These are phyloP conservation scores for Alternaria conjuncta DNA, from an alignment of 2,329 filamentous ascomycete genomes.

Conservation along the genomic window DNA sequence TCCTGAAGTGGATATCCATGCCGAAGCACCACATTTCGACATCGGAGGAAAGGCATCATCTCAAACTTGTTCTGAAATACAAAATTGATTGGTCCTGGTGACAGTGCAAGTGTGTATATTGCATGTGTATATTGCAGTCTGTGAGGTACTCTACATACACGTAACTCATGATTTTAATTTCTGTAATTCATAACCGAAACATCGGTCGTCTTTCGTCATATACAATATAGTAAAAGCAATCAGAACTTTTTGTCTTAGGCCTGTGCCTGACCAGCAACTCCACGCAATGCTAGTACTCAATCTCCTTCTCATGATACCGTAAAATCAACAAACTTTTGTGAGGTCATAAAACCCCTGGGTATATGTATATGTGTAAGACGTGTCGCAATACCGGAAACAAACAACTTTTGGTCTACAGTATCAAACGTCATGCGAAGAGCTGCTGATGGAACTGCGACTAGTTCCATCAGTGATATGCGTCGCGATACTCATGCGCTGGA, in stretches of 20 bases:
- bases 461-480: slow-evolving; percentile 47
- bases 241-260: not conserved
- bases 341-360: slow-evolving; percentile 8
- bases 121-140: not conserved
- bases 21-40: slow-evolving; percentile 1
- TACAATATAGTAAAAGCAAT: not conserved
- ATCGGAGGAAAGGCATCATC: not conserved
- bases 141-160: not conserved
- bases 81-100: not conserved
- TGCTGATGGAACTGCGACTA: slow-evolving; percentile 46
- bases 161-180: not conserved
- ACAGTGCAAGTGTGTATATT: not conserved
- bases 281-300: slow-evolving; percentile 7
- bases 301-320: not conserved
- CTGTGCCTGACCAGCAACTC: not conserved
- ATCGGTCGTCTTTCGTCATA: not conserved
- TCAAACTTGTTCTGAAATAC: not conserved
- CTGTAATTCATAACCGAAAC: not conserved
- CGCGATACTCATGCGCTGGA: slow-evolving; percentile 45
- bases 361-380: slow-evolving; percentile 9
- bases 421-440: slow-evolving; percentile 40
- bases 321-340: slow-evolving; percentile 9
- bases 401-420: slow-evolving; percentile 8
- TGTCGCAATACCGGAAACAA: slow-evolving; percentile 11
- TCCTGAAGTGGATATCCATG: slow-evolving; percentile 16